Percentiles rank a stretch among this genome's conserved stretches.
Evolutionary conservation across 2,329 filamentous ascomycete genomes (phyloP).

Genomic region (Phialophora chinensis): DNA sequence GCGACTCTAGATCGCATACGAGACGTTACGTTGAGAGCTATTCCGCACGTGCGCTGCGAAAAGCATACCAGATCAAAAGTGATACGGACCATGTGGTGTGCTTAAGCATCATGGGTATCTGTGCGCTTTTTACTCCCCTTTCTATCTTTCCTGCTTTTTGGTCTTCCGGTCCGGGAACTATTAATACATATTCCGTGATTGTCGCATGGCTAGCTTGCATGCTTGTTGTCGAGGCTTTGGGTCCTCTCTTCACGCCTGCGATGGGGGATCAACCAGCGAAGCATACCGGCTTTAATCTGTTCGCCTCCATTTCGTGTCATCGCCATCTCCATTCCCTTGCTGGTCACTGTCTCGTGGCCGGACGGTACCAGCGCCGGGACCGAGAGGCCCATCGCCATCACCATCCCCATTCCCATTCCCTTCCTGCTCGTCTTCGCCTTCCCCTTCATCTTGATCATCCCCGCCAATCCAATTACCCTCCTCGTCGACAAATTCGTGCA

Average conservation of each 20-base stretch:
- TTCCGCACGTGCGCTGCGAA: background rate
- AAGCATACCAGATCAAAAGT: background rate
- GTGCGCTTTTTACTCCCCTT: background rate
- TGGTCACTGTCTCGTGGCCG: slow-evolving; percentile 47
- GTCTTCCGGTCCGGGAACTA: background rate
- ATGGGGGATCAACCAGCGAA: background rate
- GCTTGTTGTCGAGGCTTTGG: background rate
- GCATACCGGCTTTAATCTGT: slow-evolving; percentile 50
- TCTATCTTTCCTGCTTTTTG: background rate
- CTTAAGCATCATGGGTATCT: background rate
- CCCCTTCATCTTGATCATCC: slow-evolving; percentile 53
- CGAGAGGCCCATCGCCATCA: slow-evolving; percentile 54
- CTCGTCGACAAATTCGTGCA: slow-evolving; percentile 80
- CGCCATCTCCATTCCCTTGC: slow-evolving; percentile 38
- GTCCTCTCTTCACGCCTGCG: background rate
- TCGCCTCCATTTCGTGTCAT: slow-evolving; percentile 61
- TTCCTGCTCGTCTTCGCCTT: slow-evolving; percentile 60
- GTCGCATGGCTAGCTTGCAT: background rate
- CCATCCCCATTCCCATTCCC: background rate
- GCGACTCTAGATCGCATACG: background rate
- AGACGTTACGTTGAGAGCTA: background rate
- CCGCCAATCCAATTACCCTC: slow-evolving; percentile 77
- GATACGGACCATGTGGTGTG: background rate
- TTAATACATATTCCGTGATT: background rate
- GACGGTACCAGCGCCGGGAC: slow-evolving; percentile 50